These are phyloP conservation scores for Kwoniella dendrophila DNA, from an alignment of 768 basidiomycete species.

Conservation along the genomic window DNA sequence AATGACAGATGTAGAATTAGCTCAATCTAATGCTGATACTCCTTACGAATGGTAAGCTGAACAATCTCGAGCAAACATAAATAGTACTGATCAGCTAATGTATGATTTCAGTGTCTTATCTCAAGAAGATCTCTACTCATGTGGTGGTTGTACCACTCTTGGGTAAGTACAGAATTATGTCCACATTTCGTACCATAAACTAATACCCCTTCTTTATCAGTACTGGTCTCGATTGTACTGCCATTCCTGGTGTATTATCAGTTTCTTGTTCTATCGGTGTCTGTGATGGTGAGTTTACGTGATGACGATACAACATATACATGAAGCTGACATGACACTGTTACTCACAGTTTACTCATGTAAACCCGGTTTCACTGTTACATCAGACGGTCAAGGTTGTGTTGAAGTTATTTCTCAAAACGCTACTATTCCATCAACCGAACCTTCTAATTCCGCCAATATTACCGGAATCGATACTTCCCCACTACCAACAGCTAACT, in stretches of 20 bases:
- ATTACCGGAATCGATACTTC: background rate
- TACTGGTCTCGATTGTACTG: constrained; percentile 35
- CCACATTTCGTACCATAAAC: background rate
- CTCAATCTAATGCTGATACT: background rate
- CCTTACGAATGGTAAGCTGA: constrained; percentile 31
- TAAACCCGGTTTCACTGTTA: constrained; percentile 15
- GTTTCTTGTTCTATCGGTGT: constrained; percentile 25
- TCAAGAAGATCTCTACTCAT: constrained; percentile 33
- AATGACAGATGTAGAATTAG: background rate
- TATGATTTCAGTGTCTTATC: constrained; percentile 23
- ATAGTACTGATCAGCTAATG: background rate
- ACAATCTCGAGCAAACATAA: background rate
- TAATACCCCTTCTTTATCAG: constrained; percentile 5
- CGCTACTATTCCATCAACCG: background rate
- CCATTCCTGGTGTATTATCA: constrained; percentile 23
- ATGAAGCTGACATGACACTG: background rate
- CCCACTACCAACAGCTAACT: background rate
- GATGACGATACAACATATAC: background rate
- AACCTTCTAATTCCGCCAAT: background rate
- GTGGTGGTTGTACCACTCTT: constrained; percentile 33
- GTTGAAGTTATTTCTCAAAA: background rate
- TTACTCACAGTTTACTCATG: constrained; percentile 23
- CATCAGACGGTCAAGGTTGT: constrained; percentile 9
- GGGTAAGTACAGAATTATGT: constrained; percentile 19
- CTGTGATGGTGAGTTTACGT: constrained; percentile 29